These are phyloP conservation scores for Cladosporium sp. DNA, from an alignment of 2,329 filamentous ascomycete species.

Conservation along the genomic window DNA sequence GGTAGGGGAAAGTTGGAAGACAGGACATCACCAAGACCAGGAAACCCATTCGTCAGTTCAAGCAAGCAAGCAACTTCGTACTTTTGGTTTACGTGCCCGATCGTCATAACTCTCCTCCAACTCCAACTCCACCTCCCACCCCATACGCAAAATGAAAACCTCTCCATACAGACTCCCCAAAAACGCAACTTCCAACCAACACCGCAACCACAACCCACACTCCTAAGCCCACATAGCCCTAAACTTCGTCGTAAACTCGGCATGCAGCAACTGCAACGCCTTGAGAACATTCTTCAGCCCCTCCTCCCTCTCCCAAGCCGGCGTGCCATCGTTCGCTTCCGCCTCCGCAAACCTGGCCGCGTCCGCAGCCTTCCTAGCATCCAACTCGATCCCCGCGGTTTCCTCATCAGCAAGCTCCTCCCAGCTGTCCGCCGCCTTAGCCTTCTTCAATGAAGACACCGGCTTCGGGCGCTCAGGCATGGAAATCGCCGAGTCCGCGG, in stretches of 20 bases:
- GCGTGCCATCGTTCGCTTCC: conserved; percentile 3
- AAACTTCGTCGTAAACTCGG: conserved; percentile 61
- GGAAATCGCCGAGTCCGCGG: conserved; percentile 26
- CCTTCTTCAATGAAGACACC: conserved; percentile 33
- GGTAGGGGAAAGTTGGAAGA: not conserved
- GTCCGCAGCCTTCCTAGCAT: conserved; percentile 10
- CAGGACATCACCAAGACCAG: too few relatives aligned
- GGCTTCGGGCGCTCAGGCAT: conserved; percentile 25
- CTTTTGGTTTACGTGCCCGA: too few relatives aligned
- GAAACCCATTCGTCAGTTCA: too few relatives aligned
- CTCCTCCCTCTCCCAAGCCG: conserved; percentile 13
- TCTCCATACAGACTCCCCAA: too few relatives aligned
- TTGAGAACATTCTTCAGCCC: conserved; percentile 12
- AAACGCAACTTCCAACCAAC: not conserved
- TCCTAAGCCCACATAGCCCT: conserved; percentile 51
- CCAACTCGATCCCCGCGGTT: conserved; percentile 7
- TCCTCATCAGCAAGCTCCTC: conserved; percentile 12
- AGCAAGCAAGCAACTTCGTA: too few relatives aligned
- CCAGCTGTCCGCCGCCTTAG: conserved; percentile 13
- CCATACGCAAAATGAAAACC: too few relatives aligned
- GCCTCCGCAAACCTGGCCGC: conserved; percentile 5
- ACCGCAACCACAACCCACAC: not conserved
- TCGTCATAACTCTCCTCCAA: too few relatives aligned
- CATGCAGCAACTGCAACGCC: conserved; percentile 12
- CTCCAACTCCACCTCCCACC: too few relatives aligned